Conservation (phyloP, 2,329 filamentous ascomycete genomes). For the Sporothrix luriei region DNA sequence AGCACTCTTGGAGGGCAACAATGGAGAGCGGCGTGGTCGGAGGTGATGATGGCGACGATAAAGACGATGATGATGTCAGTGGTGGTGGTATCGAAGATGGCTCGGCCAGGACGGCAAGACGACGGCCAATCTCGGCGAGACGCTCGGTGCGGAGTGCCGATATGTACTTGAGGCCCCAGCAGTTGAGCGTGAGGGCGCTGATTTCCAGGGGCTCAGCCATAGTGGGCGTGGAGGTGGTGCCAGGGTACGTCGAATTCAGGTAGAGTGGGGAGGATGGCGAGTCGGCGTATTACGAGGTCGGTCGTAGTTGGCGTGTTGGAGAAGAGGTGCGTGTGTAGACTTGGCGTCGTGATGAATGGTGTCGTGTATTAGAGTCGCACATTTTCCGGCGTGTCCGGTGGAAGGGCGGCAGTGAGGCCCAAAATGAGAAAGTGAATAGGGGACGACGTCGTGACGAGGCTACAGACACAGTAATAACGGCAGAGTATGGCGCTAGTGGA, state of each 20-base stretch:
- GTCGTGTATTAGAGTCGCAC: not conserved
- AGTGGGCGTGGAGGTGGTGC: not conserved
- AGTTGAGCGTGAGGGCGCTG: conserved; percentile 86
- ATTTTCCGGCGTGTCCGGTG: not conserved
- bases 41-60: conserved; percentile 46
- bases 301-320: not conserved
- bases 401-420: not conserved
- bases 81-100: conserved; percentile 54
- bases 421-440: not conserved
- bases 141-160: conserved; percentile 76
- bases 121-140: conserved; percentile 79
- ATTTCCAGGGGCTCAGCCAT: conserved; percentile 51
- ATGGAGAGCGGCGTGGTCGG: conserved; percentile 67
- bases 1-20: conserved; percentile 75
- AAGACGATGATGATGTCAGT: no score
- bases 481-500: not conserved
- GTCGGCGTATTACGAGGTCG: not conserved
- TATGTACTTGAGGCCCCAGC: conserved; percentile 92
- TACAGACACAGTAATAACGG: not conserved
- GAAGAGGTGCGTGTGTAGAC: not conserved
- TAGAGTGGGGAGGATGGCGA: not conserved
- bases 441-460: not conserved
- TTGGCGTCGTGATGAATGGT: not conserved
- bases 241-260: not conserved
- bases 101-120: conserved; percentile 64